Base-by-base conservation (phyloP, 2,329 filamentous ascomycete genomes). In the Paecilomyces niveus region DNA sequence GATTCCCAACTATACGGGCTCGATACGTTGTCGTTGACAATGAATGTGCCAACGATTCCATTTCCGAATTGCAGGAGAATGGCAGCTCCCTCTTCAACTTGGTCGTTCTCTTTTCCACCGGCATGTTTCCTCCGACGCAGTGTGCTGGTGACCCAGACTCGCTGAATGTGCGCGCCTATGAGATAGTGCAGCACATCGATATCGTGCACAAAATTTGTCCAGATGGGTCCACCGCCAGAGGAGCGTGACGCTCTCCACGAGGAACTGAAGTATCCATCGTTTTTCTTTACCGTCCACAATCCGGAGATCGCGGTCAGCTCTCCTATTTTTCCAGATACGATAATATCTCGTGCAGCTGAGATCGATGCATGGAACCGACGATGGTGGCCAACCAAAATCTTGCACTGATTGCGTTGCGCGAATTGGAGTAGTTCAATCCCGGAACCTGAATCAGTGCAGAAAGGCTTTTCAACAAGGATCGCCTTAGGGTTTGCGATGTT, bases 191-290 rank as follows among this genome's bases (percentile, higher is more conserved):
- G 49, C 6, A 58, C 56, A 39, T 62, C 60, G 21, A 62, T 57
- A 32, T 62, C 60, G 24, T 62, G 60, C 11, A 62, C 54, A 21
- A 62, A 60, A 22, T 62, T 62, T 0, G 58, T 62, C 58, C 58
- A 60, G 10, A 62, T 58, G 9, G 58, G 58, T 1, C 60, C 60
- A n/a, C 60, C 60, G 7, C 60, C 60, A 8, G 54, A 50, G 24
- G 58, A 56, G 4, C 58, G 56, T 3, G 54, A 55, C 9, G 32
- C 31, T 6, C 24, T 24, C 15, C 31, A 32, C 31, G 31, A 7
- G 7, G 11, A 32, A 3, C n/a, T 4, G 26, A 11, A 55, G 21
- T 60, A 63, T 2, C 56, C 54, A 22, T 55, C 55, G 15, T 55
- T 54, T 29, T 62, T 62, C 54, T 58, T 59, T 10, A 56, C 51